Base-by-base conservation (phyloP, 1,139 yeast genomes). In the Diutina sp. region DNA sequence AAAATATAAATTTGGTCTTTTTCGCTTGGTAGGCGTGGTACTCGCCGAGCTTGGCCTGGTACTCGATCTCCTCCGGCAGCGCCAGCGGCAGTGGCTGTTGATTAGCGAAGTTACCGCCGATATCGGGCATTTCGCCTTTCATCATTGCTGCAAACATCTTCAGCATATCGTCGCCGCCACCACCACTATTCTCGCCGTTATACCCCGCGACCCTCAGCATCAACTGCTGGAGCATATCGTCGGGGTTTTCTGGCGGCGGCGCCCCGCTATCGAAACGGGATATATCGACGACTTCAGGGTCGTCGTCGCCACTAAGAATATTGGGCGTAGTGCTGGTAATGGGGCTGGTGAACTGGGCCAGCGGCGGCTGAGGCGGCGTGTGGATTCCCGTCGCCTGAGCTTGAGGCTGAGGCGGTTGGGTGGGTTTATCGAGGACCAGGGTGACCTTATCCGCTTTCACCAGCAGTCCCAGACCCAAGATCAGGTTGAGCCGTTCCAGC, bases 401-500 rank as follows among this genome's bases (percentile, higher is more conserved):
- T 21, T 16, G 14, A 16, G 50, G 16, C 2, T 16, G 14, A 16
- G 50, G 16, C 2, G 54, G 18, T 28, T 51, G 21, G n/a, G n/a
- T n/a, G n/a, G 55, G 55, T n/a, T 53, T 53, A 21, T 53, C 55
- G 14, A 53, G 41, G n/a, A 53, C 55, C 48, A 45, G 46, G 28
- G 46, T 38, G n/a, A 18, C 47, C 25, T 7, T 9, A 50, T 28
- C 38, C 16, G 55, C 25, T 44, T 54, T 58, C 2, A 30, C 21
- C n/a, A 65, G 63, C 30, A 35, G 60, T n/a, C 45, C 56, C 21
- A 52, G 58, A 14, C 69, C 55, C 58, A 76, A 67, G 38, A 76
- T 76, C 51, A 60, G 78, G 60, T 79, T 81, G 63, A 86, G 69
- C 58, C 93, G 72, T 18, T 75, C 74, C 3, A 80, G 66, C 28